Conservation (phyloP, 2,329 filamentous ascomycete genomes). For the Diaporthe helianthi region DNA sequence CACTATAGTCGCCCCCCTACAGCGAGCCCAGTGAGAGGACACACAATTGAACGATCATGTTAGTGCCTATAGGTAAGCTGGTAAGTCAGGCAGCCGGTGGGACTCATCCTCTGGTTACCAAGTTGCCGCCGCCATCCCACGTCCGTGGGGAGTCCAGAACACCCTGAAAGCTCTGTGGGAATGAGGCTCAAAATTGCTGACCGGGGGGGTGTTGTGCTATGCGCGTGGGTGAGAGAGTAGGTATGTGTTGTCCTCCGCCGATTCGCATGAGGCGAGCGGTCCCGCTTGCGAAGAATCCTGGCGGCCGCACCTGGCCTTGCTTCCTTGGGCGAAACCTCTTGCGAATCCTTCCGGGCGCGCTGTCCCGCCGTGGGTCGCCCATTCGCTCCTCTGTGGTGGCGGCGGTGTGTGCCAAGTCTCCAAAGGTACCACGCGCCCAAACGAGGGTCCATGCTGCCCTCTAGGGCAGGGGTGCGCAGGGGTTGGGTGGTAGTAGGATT, state of each 20-base stretch:
- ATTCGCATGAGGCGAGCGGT: conserved; percentile 12
- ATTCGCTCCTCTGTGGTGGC: conserved; percentile 9
- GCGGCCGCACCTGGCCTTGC: conserved; percentile 33
- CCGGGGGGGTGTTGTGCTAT: conserved; percentile 1
- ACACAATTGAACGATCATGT: neutral
- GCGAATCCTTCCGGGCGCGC: conserved; percentile 17
- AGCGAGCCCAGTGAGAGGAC: neutral
- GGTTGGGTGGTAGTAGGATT: conserved; percentile 15
- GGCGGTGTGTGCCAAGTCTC: conserved; percentile 13
- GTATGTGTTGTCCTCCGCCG: neutral
- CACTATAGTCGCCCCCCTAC: conserved; percentile 1
- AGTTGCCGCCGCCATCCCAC: neutral
- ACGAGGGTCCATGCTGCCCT: conserved; percentile 11
- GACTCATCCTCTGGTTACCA: neutral
- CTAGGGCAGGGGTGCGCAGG: neutral
- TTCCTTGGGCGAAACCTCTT: conserved; percentile 16
- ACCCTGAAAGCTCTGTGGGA: conserved; percentile 31
- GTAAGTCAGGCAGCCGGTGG: neutral
- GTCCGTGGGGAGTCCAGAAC: conserved; percentile 25
- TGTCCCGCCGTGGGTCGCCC: conserved; percentile 11
- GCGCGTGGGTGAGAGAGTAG: neutral
- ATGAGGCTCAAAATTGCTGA: conserved; percentile 35
- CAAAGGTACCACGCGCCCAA: conserved; percentile 23
- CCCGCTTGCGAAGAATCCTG: conserved; percentile 26
- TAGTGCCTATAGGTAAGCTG: too few relatives aligned